These are phyloP conservation scores for Dothidotthia symphoricarpi DNA, from an alignment of 2,329 filamentous ascomycete genomes.

Conservation along the genomic window DNA sequence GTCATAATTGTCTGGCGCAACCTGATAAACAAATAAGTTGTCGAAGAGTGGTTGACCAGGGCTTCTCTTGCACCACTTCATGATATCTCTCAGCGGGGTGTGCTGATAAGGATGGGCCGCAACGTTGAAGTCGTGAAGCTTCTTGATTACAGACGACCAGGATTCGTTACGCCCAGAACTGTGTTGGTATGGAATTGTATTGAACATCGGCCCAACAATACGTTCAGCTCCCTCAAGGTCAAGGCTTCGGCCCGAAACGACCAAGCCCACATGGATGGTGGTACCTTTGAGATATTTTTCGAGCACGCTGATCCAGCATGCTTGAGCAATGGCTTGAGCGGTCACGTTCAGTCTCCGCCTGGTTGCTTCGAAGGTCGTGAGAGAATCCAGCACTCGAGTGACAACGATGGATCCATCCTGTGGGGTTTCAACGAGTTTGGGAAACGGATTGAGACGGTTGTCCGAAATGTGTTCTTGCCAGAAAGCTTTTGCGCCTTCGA, in stretches of 20 bases:
- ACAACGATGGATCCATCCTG: slow-evolving; percentile 20
- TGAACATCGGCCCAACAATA: slow-evolving; percentile 82
- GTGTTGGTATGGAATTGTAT: slow-evolving; percentile 74
- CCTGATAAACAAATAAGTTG: slow-evolving; percentile 78
- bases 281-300: slow-evolving; percentile 50
- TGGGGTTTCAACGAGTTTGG: slow-evolving; percentile 19
- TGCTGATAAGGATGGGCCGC: slow-evolving; percentile 71
- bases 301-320: slow-evolving; percentile 67
- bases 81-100: slow-evolving; percentile 73
- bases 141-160: slow-evolving; percentile 60
- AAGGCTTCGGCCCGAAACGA: slow-evolving; percentile 75
- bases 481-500: slow-evolving; percentile 57
- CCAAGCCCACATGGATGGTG: slow-evolving; percentile 66
- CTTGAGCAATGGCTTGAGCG: slow-evolving; percentile 75
- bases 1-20: slow-evolving; percentile 29
- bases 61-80: slow-evolving; percentile 69
- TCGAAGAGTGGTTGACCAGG: slow-evolving; percentile 63
- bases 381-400: slow-evolving; percentile 36
- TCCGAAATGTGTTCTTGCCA: slow-evolving; percentile 62
- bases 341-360: slow-evolving; percentile 67
- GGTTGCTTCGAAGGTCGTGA: slow-evolving; percentile 51
- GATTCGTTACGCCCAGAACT: slow-evolving; percentile 47
- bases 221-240: slow-evolving; percentile 63
- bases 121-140: slow-evolving; percentile 70
- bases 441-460: slow-evolving; percentile 34